These are phyloP conservation scores for Tetrapisispora taiwanensis DNA, from an alignment of 805 yeast genomes.

Conservation along the genomic window DNA sequence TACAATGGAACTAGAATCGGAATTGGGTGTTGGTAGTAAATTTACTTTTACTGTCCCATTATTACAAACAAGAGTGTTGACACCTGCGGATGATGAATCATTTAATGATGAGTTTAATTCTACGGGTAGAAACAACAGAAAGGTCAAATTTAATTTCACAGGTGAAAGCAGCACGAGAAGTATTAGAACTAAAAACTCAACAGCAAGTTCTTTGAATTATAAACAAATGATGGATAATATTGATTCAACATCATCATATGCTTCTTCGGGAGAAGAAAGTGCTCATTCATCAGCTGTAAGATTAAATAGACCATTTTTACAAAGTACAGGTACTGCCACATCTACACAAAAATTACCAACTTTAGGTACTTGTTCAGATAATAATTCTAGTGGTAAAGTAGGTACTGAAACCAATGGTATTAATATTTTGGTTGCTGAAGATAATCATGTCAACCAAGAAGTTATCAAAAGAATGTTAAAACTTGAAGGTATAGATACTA, in stretches of 20 bases:
- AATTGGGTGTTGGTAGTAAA: conserved; percentile 73
- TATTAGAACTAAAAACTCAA: neutral
- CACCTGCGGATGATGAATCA: conserved; percentile 30
- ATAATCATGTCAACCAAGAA: conserved; percentile 87
- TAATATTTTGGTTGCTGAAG: conserved; percentile 80
- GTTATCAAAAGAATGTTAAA: conserved; percentile 82
- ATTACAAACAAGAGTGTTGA: conserved; percentile 38
- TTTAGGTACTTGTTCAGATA: conserved; percentile 10
- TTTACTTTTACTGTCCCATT: conserved; percentile 75
- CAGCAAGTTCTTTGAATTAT: neutral
- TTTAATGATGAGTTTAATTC: conserved; percentile 63
- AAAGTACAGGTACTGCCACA: conserved; percentile 34
- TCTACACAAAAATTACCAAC: conserved; percentile 17
- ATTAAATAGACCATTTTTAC: conserved; percentile 29
- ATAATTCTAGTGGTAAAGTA: neutral
- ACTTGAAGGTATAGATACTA: conserved; percentile 64
- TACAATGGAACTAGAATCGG: conserved; percentile 60
- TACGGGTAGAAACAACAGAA: conserved; percentile 41
- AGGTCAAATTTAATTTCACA: conserved; percentile 29
- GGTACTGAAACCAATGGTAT: conserved; percentile 15
- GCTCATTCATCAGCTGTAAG: conserved; percentile 6
- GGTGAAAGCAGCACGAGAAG: conserved; percentile 1
- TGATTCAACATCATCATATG: neutral
- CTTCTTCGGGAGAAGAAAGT: neutral
- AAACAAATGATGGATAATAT: neutral